Evolutionary conservation across 1,284 basidiomycete genomes (phyloP), one percentile per base, ranked within the genome.

Genomic region (Phaffia rhodozyma): DNA sequence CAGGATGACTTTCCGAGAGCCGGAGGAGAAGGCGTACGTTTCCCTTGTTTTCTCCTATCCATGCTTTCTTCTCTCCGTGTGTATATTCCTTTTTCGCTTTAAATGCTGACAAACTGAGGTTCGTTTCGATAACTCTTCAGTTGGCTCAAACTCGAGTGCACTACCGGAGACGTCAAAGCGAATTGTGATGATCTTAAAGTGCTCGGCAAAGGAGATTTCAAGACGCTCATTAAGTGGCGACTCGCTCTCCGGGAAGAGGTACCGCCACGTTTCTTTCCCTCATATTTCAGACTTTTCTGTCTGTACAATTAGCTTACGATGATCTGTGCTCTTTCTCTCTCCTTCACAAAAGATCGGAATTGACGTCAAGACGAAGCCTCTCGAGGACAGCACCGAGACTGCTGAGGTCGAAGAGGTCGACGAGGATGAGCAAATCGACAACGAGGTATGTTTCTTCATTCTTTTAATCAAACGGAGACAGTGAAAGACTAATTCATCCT

Each of bases 181-280:
- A 92, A 89, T 73, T 89, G 86, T 67, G 82, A 87, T 29, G 96
- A 99, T 80, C 80, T 99, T 68, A 97, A 97, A 75, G 93, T 99
- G 5, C 79, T 99, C 47, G 96, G 96, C 55, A 97, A 97, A 77
- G 87, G 92, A 58, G 96, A 99, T 72, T 99, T 98, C 79, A 97
- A 97, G 75, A 76, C 82, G 13, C 77, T 99, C 66, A 81, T 98
- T 67, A 96, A 88, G 78, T 99, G 96, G 94, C 82, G 93, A 58
- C 76, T 84, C 38, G 82, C 84, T 11, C 78, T 96, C 54, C 86
- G 90, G 60, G 87, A 91, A 76, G 90, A 91, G 79, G 87, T 85
- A 68, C 72, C 11, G 69, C 47, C 64, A 52, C 18, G 34, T 30
- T 43, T 29, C 16, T 34, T 16, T 16, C 32, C 5, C 49, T 69